These are phyloP conservation scores for Micractinium sp. DNA, from an alignment of 139 green algal species.

Conservation along the genomic window DNA sequence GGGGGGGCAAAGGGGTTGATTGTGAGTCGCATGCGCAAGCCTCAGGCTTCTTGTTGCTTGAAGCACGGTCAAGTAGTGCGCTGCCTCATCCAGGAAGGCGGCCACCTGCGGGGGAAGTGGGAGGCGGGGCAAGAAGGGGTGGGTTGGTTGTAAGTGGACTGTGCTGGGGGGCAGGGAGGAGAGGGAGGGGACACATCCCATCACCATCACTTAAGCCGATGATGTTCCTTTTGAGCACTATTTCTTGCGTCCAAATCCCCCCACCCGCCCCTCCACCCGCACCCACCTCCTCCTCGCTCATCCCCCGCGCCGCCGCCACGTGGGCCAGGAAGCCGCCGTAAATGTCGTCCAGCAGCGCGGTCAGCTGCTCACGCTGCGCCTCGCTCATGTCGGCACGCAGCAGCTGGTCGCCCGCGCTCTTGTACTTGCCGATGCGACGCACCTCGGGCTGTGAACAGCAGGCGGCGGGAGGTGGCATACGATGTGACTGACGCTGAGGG, in stretches of 20 bases:
- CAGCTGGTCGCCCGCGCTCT: constrained; percentile 91
- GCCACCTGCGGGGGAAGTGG: too few relatives aligned
- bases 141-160: too few relatives aligned
- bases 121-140: too few relatives aligned
- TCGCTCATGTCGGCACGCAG: constrained; percentile 85
- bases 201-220: too few relatives aligned
- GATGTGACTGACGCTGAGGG: not conserved
- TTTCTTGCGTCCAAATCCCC: too few relatives aligned
- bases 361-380: constrained; percentile 85
- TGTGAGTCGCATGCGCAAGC: too few relatives aligned
- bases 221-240: too few relatives aligned
- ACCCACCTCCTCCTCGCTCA: constrained; percentile 63
- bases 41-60: too few relatives aligned
- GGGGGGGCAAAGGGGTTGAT: not conserved
- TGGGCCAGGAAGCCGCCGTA: constrained; percentile 75
- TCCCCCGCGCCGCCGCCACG: constrained; percentile 69
- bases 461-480: not conserved
- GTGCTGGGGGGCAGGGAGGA: too few relatives aligned
- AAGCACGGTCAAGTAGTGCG: too few relatives aligned
- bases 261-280: not conserved
- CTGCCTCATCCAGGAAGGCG: too few relatives aligned
- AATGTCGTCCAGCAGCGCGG: constrained; percentile 87
- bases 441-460: constrained; percentile 89
- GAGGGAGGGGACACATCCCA: too few relatives aligned
- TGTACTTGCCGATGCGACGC: constrained; percentile 84